phyloP scores from a whole-genome alignment of 2,329 filamentous ascomycete genomes.

The Teratosphaeriaceae sp. region DNA sequence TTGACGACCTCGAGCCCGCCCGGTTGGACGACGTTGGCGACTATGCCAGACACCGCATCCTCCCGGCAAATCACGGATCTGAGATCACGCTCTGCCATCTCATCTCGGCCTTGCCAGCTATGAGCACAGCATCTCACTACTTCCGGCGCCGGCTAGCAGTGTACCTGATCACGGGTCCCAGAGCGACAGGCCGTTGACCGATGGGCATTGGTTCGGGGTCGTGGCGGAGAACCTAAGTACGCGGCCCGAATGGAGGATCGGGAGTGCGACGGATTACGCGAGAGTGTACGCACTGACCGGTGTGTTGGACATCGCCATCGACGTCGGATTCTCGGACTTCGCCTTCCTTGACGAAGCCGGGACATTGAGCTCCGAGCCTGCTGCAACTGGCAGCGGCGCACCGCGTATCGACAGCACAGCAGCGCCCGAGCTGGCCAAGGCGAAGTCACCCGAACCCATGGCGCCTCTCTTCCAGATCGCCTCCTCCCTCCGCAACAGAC shows the following conservation, averaged over 20 bases:
- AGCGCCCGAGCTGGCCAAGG: background rate
- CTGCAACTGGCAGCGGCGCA: background rate
- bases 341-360: constrained; percentile 17
- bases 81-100: constrained; percentile 48
- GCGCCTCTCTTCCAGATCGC: background rate
- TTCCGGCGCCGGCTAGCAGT: constrained; percentile 62
- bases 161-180: constrained; percentile 49
- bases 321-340: constrained; percentile 48
- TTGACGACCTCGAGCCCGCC: constrained; percentile 10
- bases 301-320: constrained; percentile 69
- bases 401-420: background rate
- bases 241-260: constrained; percentile 46
- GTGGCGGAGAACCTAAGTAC: constrained; percentile 21
- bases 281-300: constrained; percentile 58
- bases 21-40: constrained; percentile 7
- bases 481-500: constrained; percentile 14
- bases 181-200: background rate
- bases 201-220: background rate
- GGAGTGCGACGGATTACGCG: constrained; percentile 57
- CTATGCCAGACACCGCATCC: constrained; percentile 3
- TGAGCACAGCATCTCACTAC: constrained; percentile 46
- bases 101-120: constrained; percentile 53
- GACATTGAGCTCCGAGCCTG: too few relatives aligned
- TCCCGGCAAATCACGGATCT: constrained; percentile 7
- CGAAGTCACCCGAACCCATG: constrained; percentile 11